Evolutionary conservation across 805 yeast species (phyloP).

Genomic region (Starmerella sirachaensis): DNA sequence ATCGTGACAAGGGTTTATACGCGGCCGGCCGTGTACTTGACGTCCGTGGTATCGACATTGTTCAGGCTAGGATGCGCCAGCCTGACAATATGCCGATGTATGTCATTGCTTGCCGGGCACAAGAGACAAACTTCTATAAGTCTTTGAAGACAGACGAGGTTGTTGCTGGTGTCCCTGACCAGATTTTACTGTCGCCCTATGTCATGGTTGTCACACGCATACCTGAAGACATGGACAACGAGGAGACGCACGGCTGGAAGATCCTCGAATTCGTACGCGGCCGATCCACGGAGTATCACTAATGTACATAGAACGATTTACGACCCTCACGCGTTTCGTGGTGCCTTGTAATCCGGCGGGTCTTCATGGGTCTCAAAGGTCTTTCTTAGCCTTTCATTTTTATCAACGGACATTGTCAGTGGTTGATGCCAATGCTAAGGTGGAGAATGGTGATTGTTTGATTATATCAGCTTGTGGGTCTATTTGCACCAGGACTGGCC

Average conservation of each 20-base stretch:
- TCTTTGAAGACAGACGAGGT: slow-evolving; percentile 85
- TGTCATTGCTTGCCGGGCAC: slow-evolving; percentile 92
- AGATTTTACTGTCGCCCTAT: slow-evolving; percentile 83
- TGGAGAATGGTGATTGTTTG: too few relatives aligned
- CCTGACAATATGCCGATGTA: slow-evolving; percentile 88
- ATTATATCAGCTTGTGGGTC: too few relatives aligned
- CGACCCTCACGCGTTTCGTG: neutral
- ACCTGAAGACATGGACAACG: slow-evolving; percentile 82
- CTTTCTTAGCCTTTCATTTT: too few relatives aligned
- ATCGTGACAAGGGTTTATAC: slow-evolving; percentile 78
- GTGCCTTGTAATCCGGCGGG: too few relatives aligned
- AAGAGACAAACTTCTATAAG: slow-evolving; percentile 82
- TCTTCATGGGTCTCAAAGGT: too few relatives aligned
- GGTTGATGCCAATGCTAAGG: too few relatives aligned
- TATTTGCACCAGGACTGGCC: too few relatives aligned
- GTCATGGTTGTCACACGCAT: slow-evolving; percentile 91
- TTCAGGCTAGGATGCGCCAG: slow-evolving; percentile 73
- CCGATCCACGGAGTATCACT: slow-evolving; percentile 58
- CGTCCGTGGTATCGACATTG: slow-evolving; percentile 87
- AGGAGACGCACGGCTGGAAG: slow-evolving; percentile 95
- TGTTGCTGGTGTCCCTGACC: slow-evolving; percentile 92
- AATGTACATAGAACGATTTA: slow-evolving; percentile 2
- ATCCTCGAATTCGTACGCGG: slow-evolving; percentile 89
- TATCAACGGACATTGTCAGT: too few relatives aligned
- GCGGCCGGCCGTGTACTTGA: slow-evolving; percentile 88